These are phyloP conservation scores for Russula earlei DNA, from an alignment of 768 basidiomycete species.

Conservation along the genomic window DNA sequence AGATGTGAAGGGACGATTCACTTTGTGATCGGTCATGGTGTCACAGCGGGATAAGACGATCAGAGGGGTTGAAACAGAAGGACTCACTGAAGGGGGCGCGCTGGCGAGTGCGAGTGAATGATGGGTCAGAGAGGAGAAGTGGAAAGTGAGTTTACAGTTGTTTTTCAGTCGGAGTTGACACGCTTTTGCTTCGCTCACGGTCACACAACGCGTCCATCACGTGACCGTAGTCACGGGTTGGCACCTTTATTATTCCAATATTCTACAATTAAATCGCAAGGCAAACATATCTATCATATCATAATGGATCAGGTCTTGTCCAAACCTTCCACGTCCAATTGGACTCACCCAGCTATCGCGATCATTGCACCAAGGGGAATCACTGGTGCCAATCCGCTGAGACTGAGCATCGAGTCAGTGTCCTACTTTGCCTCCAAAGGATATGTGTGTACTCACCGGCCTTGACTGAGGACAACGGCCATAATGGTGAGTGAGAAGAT, in stretches of 20 bases:
- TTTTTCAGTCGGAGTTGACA: conserved; percentile 39
- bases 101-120: conserved; percentile 6
- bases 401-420: conserved; percentile 23
- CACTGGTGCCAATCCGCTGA: conserved; percentile 49
- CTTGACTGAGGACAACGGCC: conserved; percentile 40
- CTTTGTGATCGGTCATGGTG: conserved; percentile 13
- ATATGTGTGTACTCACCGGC: conserved; percentile 28
- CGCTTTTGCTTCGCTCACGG: conserved; percentile 26
- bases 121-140: not conserved
- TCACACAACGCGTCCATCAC: conserved; percentile 32
- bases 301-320: not conserved
- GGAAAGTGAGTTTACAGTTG: not conserved
- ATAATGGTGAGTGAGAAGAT: conserved; percentile 61
- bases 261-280: conserved; percentile 33
- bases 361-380: conserved; percentile 57
- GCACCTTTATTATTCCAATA: not conserved
- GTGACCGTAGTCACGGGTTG: conserved; percentile 28
- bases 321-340: not conserved
- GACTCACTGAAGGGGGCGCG: conserved; percentile 6
- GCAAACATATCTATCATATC: conserved; percentile 39
- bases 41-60: not conserved
- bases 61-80: not conserved
- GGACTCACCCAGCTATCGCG: conserved; percentile 61
- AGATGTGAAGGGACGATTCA: conserved; percentile 28
- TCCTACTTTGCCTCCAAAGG: too few species aligned